Conservation (phyloP, 805 yeast species). For the Pichia insulana region DNA sequence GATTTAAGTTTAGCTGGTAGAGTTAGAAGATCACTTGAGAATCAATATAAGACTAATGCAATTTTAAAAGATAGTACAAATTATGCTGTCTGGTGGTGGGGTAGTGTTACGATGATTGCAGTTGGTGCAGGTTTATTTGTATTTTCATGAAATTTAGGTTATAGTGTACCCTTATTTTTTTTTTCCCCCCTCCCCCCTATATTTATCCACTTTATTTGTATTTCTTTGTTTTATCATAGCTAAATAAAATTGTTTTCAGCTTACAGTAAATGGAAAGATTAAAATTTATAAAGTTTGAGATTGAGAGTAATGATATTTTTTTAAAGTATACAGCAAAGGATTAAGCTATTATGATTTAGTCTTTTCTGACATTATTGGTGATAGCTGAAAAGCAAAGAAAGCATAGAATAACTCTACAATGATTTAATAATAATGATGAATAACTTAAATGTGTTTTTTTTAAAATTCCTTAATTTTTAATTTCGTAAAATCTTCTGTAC, state of each 20-base stretch:
- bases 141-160: conserved; percentile 11
- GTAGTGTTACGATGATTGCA: conserved; percentile 34
- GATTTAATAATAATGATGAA: background rate
- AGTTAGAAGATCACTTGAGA: conserved; percentile 69
- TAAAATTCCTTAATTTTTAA: conserved; percentile 41
- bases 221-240: too few species aligned
- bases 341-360: too few species aligned
- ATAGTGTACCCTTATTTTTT: background rate
- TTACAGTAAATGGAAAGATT: conserved; percentile 2
- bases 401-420: too few species aligned
- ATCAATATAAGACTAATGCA: conserved; percentile 73
- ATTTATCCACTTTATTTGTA: background rate
- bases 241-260: too few species aligned
- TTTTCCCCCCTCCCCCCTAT: too few species aligned
- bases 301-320: too few species aligned
- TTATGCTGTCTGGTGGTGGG: conserved; percentile 49
- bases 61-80: conserved; percentile 32
- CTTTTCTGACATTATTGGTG: too few species aligned
- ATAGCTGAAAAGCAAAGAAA: too few species aligned
- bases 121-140: conserved; percentile 25
- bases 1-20: conserved; percentile 29
- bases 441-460: conserved; percentile 1
- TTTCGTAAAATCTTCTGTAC: conserved; percentile 74
- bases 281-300: background rate
- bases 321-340: too few species aligned